Evolutionary conservation across 2,329 filamentous ascomycete genomes (phyloP).

Genomic region (Diaporthe vexans): DNA sequence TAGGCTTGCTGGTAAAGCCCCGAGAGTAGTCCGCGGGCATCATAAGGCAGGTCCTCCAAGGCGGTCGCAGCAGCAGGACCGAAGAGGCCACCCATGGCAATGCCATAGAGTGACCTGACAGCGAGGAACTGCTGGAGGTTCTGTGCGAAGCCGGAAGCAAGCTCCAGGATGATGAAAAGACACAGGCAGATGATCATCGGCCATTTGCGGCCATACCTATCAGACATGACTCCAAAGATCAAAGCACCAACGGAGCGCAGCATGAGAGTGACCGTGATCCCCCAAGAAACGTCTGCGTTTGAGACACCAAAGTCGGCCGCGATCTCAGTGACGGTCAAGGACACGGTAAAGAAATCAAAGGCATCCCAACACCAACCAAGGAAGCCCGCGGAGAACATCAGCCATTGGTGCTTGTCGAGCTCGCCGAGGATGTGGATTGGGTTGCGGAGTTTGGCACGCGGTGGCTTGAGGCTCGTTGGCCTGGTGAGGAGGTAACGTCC

Average conservation of each 20-base stretch:
- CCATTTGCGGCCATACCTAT: conserved; percentile 49
- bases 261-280: conserved; percentile 56
- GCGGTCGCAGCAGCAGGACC: conserved; percentile 85
- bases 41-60: conserved; percentile 78
- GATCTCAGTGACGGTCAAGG: conserved; percentile 55
- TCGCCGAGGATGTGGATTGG: conserved; percentile 3
- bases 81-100: conserved; percentile 86
- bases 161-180: conserved; percentile 30
- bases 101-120: conserved; percentile 80
- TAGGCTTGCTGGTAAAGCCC: conserved; percentile 83
- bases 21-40: conserved; percentile 79
- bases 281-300: conserved; percentile 57
- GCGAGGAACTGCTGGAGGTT: conserved; percentile 82
- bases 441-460: conserved; percentile 20
- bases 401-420: conserved; percentile 28
- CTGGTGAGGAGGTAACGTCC: neutral
- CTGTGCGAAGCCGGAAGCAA: conserved; percentile 71
- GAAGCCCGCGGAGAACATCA: conserved; percentile 24
- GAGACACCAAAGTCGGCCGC: conserved; percentile 53
- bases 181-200: conserved; percentile 29
- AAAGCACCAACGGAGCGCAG: conserved; percentile 50
- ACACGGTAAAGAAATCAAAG: conserved; percentile 61
- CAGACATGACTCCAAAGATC: conserved; percentile 47
- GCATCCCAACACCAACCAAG: conserved; percentile 54
- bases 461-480: conserved; percentile 17